Evolutionary conservation across 192 early-diverging fungal genomes (phyloP).

Genomic region (Backusella macrospora): DNA sequence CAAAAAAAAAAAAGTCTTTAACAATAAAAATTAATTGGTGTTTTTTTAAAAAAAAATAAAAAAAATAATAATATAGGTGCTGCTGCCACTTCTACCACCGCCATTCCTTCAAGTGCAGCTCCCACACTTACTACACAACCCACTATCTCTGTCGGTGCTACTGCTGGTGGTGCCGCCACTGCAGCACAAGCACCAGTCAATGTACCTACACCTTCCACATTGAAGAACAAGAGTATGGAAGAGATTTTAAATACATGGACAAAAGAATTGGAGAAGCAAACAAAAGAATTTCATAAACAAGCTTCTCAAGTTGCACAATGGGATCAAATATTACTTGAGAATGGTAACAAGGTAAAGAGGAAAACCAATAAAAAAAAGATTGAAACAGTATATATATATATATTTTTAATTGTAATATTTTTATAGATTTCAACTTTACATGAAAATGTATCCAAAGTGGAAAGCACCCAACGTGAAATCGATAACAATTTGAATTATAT

Average conservation of each 20-base stretch:
- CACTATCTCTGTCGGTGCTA: constrained; percentile 31
- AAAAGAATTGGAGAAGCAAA: constrained; percentile 74
- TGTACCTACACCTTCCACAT: constrained; percentile 52
- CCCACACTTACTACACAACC: constrained; percentile 13
- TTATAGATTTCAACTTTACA: constrained; percentile 76
- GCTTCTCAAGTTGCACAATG: constrained; percentile 81
- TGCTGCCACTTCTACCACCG: constrained; percentile 20
- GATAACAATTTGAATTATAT: constrained; percentile 88
- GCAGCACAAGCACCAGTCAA: constrained; percentile 43
- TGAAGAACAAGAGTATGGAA: constrained; percentile 88
- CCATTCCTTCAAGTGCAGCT: constrained; percentile 32
- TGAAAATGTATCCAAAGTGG: constrained; percentile 71
- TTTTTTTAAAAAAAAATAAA: too few species aligned
- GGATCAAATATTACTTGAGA: constrained; percentile 87
- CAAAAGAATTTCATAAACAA: constrained; percentile 83
- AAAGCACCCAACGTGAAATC: constrained; percentile 77
- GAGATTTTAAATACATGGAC: constrained; percentile 93
- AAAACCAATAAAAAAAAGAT: too few species aligned
- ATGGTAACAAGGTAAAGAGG: constrained; percentile 69
- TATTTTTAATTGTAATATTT: not conserved
- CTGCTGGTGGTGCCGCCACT: constrained; percentile 40
- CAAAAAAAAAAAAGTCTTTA: not conserved
- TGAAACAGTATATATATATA: not conserved
- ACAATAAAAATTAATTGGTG: too few species aligned
- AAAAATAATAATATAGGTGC: not conserved